Conservation (phyloP, 768 basidiomycete species). For the Podaxis sp. region DNA sequence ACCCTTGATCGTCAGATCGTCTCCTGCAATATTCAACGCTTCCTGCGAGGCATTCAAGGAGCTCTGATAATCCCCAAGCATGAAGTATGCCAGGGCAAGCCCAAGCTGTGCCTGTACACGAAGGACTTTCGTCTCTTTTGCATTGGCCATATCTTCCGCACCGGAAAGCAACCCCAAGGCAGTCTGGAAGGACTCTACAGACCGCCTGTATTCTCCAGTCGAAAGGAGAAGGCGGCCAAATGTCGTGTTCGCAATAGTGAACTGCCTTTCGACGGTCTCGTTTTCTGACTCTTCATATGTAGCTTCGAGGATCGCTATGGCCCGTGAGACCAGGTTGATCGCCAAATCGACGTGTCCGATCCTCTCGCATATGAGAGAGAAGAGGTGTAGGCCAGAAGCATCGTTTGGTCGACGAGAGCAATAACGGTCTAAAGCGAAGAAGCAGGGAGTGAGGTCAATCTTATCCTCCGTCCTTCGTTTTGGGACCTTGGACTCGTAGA, state of each 20-base stretch:
- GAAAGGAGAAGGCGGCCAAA: constrained; percentile 77
- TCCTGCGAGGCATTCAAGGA: constrained; percentile 69
- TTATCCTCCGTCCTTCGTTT: constrained; percentile 18
- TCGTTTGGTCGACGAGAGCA: constrained; percentile 65
- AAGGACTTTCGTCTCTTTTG: constrained; percentile 27
- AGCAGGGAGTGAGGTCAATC: constrained; percentile 67
- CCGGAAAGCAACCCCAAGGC: constrained; percentile 67
- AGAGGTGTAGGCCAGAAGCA: constrained; percentile 75
- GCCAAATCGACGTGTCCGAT: constrained; percentile 70
- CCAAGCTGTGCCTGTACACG: constrained; percentile 67
- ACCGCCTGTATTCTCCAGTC: constrained; percentile 51
- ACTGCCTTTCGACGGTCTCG: constrained; percentile 70
- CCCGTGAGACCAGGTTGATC: constrained; percentile 50
- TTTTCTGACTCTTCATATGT: constrained; percentile 90
- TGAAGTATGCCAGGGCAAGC: constrained; percentile 69
- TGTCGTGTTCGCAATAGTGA: constrained; percentile 78
- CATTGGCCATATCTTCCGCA: constrained; percentile 31
- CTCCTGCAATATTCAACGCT: constrained; percentile 55
- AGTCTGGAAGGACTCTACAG: constrained; percentile 69
- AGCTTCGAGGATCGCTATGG: constrained; percentile 76
- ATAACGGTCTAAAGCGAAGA: constrained; percentile 81
- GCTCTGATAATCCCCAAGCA: constrained; percentile 54
- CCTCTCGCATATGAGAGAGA: constrained; percentile 82
- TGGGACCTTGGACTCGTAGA: constrained; percentile 31
- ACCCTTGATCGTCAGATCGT: constrained; percentile 49